Conservation (phyloP, 352 stramenopile genomes). For the Pythium utonaiense region DNA sequence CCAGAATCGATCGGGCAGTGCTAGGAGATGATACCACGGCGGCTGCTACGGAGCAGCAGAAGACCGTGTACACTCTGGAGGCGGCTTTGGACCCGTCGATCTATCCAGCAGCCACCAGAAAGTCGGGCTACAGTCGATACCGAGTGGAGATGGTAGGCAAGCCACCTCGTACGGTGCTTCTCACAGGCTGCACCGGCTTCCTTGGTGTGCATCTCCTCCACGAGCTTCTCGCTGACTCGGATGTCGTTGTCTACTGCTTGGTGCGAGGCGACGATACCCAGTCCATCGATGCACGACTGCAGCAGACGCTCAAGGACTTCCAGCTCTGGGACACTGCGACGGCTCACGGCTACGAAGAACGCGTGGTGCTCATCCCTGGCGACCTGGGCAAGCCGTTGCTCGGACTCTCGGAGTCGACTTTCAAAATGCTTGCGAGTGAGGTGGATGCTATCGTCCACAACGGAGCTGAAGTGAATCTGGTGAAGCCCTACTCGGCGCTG, state of each 20-base stretch:
- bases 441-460: slow-evolving; percentile 91
- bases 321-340: slow-evolving; percentile 44
- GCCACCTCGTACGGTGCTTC: slow-evolving; percentile 74
- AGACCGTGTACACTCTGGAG: slow-evolving; percentile 62
- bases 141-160: slow-evolving; percentile 71
- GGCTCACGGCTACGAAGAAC: slow-evolving; percentile 65
- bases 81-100: slow-evolving; percentile 63
- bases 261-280: slow-evolving; percentile 59
- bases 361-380: slow-evolving; percentile 58
- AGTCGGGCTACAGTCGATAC: slow-evolving; percentile 75
- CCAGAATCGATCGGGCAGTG: slow-evolving; percentile 37
- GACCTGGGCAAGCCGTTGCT: slow-evolving; percentile 83
- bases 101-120: slow-evolving; percentile 66
- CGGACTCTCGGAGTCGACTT: slow-evolving; percentile 73
- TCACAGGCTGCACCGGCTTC: slow-evolving; percentile 91
- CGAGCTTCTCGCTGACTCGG: slow-evolving; percentile 67
- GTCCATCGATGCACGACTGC: slow-evolving; percentile 47
- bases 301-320: slow-evolving; percentile 53
- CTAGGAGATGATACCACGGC: slow-evolving; percentile 6
- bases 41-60: neutral
- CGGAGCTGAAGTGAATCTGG: slow-evolving; percentile 90
- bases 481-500: slow-evolving; percentile 86
- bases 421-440: slow-evolving; percentile 85
- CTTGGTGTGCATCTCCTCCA: slow-evolving; percentile 85
- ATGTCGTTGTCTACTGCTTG: slow-evolving; percentile 79